phyloP scores from a whole-genome alignment of 768 basidiomycete species.

The Strobilomyces dryophilus region DNA sequence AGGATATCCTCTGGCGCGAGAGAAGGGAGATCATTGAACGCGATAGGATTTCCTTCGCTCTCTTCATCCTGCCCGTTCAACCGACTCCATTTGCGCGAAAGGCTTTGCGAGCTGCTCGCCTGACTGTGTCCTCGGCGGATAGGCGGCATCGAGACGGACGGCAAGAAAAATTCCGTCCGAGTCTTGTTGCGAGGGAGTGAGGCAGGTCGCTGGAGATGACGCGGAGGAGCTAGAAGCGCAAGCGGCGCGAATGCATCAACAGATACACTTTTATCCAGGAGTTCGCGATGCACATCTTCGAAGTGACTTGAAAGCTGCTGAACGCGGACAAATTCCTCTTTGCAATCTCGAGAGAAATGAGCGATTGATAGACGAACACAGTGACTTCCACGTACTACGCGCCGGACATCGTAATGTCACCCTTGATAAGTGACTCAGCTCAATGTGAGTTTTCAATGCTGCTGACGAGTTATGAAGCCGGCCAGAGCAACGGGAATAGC shows the following conservation, averaged over 20 bases:
- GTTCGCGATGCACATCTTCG: slow-evolving; percentile 16
- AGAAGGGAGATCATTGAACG: slow-evolving; percentile 23
- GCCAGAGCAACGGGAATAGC: slow-evolving; percentile 26
- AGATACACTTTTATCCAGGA: slow-evolving; percentile 13
- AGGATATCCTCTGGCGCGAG: background rate
- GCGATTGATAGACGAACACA: background rate
- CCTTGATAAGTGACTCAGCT: slow-evolving; percentile 30
- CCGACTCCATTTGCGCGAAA: slow-evolving; percentile 32
- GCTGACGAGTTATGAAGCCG: slow-evolving; percentile 17
- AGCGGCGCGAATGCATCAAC: slow-evolving; percentile 16
- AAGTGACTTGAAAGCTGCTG: slow-evolving; percentile 26
- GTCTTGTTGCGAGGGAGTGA: slow-evolving; percentile 6
- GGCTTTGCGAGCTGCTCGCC: slow-evolving; percentile 8
- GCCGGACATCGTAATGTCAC: slow-evolving; percentile 25
- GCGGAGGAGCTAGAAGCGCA: slow-evolving; percentile 17
- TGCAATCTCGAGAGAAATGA: slow-evolving; percentile 21
- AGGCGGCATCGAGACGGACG: slow-evolving; percentile 11
- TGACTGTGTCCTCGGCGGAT: slow-evolving; percentile 8
- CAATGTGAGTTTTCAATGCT: slow-evolving; percentile 24
- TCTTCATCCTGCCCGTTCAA: slow-evolving; percentile 24
- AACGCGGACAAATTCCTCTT: slow-evolving; percentile 21
- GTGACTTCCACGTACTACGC: slow-evolving; percentile 14
- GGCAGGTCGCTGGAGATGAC: slow-evolving; percentile 15
- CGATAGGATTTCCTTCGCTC: slow-evolving; percentile 8
- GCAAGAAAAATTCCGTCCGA: background rate